Evolutionary conservation across 768 basidiomycete genomes (phyloP), one percentile per base, ranked within the genome.

Genomic region (Tricholoma hemisulphureum): DNA sequence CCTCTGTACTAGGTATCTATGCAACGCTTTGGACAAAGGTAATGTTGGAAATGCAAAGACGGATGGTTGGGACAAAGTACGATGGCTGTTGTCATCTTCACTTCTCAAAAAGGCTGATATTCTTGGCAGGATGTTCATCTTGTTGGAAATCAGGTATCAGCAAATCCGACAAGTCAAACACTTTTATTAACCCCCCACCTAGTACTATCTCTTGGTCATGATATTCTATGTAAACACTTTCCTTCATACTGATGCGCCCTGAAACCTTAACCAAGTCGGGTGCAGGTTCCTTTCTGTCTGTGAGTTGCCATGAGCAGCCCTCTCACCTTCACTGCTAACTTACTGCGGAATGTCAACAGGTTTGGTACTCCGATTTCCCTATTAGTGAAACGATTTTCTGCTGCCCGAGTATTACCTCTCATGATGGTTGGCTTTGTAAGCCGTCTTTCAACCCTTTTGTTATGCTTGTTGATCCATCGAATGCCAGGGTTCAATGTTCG

Each of bases 11-110:
- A 79, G 78, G 78, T 80, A 81, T 60, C 67, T 81, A 10, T 78
- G 75, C 57, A 81, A 81, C 64, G 79, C 78, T 0, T 63, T 79
- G 26, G 79, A 80, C 61, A 81, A 80, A 65, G 78, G 80, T 3
- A 81, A 80, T 56, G 74, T 82, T 1, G 77, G 75, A 6, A 83
- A 83, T 63, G 81, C 81, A 5, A 80, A 83, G 58, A 82, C 81
- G 2, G 80, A 73, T 53, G 75, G 77, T 6, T 80, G 80, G 77
- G 80, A 79, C 58, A 77, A 74, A 64, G 81, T 76, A 55, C 53
- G 59, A 39, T 48, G 9, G 28, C 46, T 18, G n/a, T 18, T 31
- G 31, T 21, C 34, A 41, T 21, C 28, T 35, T 7, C 8, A 13
- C 28, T 57, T 8, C 46, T 48, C 20, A 23, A 13, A 1, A 16